Evolutionary conservation across 2,329 filamentous ascomycete species (phyloP), one percentile per base, ranked within the genome.

Genomic region (Colletotrichum graminicola): DNA sequence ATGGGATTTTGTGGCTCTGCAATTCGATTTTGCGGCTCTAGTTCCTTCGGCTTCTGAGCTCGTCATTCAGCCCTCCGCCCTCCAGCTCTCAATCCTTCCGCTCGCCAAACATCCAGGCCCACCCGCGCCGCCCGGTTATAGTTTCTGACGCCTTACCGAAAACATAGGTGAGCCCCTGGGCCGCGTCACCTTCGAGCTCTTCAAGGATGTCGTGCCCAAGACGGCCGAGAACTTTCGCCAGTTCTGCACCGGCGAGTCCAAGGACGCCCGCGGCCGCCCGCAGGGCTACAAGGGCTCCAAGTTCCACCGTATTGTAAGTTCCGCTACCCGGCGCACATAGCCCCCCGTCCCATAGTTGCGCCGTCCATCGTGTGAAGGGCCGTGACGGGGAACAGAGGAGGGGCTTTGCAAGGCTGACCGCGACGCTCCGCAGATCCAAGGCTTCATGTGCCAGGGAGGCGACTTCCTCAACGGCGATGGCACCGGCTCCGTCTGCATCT

Each of bases 181-280:
- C 74, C 91, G 94, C 69, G 90, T 97, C 78, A 95, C 93, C 75
- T 94, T 97, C 81, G 94, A 98, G 82, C 90, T 99, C 73, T 98
- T 96, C 86, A 90, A 91, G 73, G 89, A 97, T 82, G 86, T 92
- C 29, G 93, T 94, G 0, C 94, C 95, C 74, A 92, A 91, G 77
- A 98, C 96, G 11, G 94, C 94, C 39, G 96, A 98, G 82, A 98
- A 98, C 85, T 98, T 99, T 81, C 93, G 95, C 57, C 94, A 97
- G 79, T 97, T 97, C 84, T 98, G 95, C 84, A 98, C 95, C 0
- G 96, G 96, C 76, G 95, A 98, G 85, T 91, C 89, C 75, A 97
- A 94, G 83, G 93, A 93, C 78, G 82, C 88, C 62, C 88, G 90
- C 12, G 94, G 94, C 43, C 87, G 91, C 73, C 92, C 95, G 0